phyloP scores from a whole-genome alignment of 495 filamentous ascomycete genomes.

The Talaromyces liani region DNA sequence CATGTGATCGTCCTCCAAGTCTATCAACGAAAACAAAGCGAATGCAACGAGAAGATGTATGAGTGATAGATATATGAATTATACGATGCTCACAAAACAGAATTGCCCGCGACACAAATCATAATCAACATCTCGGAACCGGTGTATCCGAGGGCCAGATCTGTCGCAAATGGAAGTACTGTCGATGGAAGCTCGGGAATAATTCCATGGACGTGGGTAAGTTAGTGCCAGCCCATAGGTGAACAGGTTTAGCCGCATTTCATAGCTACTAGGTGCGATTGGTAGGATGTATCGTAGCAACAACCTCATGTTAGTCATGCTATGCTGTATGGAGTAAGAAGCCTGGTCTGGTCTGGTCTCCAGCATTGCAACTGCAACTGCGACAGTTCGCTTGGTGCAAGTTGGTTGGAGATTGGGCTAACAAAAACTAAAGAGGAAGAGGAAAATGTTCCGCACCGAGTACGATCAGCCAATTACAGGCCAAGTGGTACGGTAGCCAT shows the following conservation, averaged over 20 bases:
- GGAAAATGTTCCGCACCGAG: neutral
- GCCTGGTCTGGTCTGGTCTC: no score
- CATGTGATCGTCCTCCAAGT: neutral
- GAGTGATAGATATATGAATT: neutral
- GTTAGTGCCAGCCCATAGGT: neutral
- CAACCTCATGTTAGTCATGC: neutral
- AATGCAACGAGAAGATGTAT: neutral
- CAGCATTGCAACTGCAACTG: no score
- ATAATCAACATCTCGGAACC: neutral
- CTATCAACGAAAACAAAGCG: neutral
- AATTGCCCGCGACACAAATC: neutral
- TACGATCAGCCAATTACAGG: neutral
- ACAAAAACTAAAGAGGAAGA: neutral
- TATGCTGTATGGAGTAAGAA: neutral
- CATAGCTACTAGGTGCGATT: neutral
- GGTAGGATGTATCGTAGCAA: neutral
- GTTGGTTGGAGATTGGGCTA: no score
- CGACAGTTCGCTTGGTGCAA: no score
- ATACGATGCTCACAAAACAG: neutral
- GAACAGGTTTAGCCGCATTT: neutral
- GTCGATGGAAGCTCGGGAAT: neutral
- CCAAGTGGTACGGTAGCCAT: neutral
- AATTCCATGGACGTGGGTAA: neutral
- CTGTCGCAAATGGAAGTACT: neutral
- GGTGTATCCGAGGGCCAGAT: neutral